These are phyloP conservation scores for Theileria annulata DNA, from an alignment of 169 alveolate genomes.

Conservation along the genomic window DNA sequence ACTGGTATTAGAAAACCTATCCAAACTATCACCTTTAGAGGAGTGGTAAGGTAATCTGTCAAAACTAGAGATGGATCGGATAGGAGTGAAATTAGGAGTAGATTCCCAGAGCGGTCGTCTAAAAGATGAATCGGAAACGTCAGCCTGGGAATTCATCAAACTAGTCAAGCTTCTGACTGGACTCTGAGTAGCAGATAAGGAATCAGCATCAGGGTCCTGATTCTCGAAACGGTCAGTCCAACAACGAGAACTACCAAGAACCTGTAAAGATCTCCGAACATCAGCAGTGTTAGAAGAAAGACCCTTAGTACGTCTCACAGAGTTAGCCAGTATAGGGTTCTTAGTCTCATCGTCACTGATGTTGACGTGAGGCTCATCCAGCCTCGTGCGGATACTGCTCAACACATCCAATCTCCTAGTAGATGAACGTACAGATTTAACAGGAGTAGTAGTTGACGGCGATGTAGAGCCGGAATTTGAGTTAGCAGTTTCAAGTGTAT, in stretches of 20 bases:
- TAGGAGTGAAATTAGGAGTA: constrained; percentile 6
- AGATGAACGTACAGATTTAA: constrained; percentile 2
- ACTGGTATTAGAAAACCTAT: background rate
- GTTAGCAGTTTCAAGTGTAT: background rate
- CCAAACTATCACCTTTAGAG: constrained; percentile 12
- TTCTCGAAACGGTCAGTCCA: constrained; percentile 54
- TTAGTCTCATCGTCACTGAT: constrained; percentile 37
- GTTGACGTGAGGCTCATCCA: constrained; percentile 38
- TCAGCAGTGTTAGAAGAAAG: constrained; percentile 33
- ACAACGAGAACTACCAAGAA: constrained; percentile 56
- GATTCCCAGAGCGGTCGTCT: constrained; percentile 2
- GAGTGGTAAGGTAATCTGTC: background rate
- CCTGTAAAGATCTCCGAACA: constrained; percentile 23
- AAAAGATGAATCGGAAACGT: background rate
- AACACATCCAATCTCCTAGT: background rate
- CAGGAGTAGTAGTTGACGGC: constrained; percentile 9
- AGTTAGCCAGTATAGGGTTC: constrained; percentile 56
- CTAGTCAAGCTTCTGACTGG: constrained; percentile 52
- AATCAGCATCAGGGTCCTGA: constrained; percentile 34
- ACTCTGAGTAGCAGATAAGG: constrained; percentile 46
- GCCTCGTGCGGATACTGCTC: constrained; percentile 4
- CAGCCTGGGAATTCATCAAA: constrained; percentile 7
- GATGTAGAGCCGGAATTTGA: background rate
- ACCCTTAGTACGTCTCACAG: constrained; percentile 34
- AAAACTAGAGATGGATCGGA: background rate